Base-by-base conservation (phyloP, 208 protist species). In the Leishmania mexicana region DNA sequence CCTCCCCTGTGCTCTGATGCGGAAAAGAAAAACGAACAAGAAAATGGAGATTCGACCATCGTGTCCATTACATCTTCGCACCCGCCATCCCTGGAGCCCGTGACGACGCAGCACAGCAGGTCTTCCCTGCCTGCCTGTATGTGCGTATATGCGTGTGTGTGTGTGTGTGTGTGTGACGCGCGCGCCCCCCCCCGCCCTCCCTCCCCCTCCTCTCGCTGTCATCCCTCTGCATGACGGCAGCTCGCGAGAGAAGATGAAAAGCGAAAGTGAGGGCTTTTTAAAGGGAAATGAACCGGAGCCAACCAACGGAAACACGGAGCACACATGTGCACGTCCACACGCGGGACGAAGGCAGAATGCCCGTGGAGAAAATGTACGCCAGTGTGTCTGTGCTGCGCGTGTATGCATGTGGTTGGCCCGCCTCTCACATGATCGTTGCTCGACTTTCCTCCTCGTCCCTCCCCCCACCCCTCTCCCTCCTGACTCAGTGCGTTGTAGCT, bases 1-100 rank as follows among this genome's bases (percentile, higher is more conserved):
- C 71, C 65, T 77, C 73, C 17, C 47, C 74, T 31, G 35, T 53
- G n/a, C 76, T 79, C 58, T 53, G 35, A 42, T 10, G 4, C 35
- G 13, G 24, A 42, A 70, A 42, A 65, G 15, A 28, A 65, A 38
- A 67, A 67, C 6, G 0, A 38, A 67, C 6, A 8, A 38, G 31
- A 67, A 67, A 67, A 67, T 17, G 11, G 64, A 15, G n/a, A 42
- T 17, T 21, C n/a, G 3, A 51, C 2, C 19, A 62, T 15, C 24
- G 24, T 62, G 28, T 4, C 24, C 57, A 10, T 13, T 62, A 31
- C 24, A 31, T 31, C 24, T 5, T 62, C 24, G 24, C 24, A 31
- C 24, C 57, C 19, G 57, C 31, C 57, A 21, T 31, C 57, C 31
- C 57, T 24, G 57, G 24, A 8, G 4, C 0, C n/a, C 57, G 11